Evolutionary conservation across 2,329 filamentous ascomycete genomes (phyloP).

Genomic region (Penicillium sp.): DNA sequence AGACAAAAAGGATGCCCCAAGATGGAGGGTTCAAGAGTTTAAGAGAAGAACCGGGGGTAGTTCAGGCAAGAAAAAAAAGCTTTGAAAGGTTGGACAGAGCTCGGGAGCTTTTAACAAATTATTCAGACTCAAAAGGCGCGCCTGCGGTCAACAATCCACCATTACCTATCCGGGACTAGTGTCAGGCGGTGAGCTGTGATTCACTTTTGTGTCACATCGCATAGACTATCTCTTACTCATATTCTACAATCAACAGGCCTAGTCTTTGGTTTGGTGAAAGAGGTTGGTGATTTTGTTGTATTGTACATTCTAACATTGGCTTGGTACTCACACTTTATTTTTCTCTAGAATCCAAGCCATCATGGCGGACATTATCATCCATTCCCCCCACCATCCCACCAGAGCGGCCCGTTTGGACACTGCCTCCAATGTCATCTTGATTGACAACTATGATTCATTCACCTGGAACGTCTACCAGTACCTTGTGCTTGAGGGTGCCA

Average conservation of each 20-base stretch:
- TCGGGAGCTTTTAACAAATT: conserved; percentile 30
- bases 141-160: conserved; percentile 38
- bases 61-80: conserved; percentile 6
- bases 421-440: conserved; percentile 88
- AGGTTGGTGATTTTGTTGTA: not conserved
- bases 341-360: conserved; percentile 9
- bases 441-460: conserved; percentile 99
- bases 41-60: conserved; percentile 5
- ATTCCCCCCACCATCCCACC: conserved; percentile 78
- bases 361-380: conserved; percentile 63
- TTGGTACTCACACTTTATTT: not conserved
- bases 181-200: conserved; percentile 28
- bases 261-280: not conserved
- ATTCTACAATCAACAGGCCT: not conserved
- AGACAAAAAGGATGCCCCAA: conserved; percentile 5
- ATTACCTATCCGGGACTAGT: conserved; percentile 40
- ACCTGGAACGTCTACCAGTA: conserved; percentile 99
- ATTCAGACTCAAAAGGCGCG: conserved; percentile 28
- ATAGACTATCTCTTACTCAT: not conserved
- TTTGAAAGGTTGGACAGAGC: conserved; percentile 20
- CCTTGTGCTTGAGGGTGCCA: conserved; percentile 90
- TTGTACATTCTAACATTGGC: not conserved
- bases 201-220: conserved; percentile 15
- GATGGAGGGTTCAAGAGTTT: conserved; percentile 1
- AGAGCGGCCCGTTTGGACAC: conserved; percentile 71